These are phyloP conservation scores for Bullera alba DNA, from an alignment of 768 basidiomycete species.

Conservation along the genomic window DNA sequence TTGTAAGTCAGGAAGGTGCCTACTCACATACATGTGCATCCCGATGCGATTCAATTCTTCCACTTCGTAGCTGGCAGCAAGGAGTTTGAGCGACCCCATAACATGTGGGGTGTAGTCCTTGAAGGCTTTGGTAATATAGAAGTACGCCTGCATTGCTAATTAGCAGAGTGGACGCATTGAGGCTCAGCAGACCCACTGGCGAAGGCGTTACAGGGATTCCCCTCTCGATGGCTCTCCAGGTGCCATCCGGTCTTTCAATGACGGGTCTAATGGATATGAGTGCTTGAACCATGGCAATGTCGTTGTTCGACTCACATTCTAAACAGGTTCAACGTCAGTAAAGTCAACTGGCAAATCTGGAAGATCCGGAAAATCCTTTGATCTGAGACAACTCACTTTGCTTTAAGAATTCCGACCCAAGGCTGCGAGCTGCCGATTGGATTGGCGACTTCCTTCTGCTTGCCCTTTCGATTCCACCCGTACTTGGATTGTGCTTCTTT, in stretches of 20 bases:
- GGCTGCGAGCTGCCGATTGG: conserved; percentile 38
- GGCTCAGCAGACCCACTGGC: conserved; percentile 28
- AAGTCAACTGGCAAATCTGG: not conserved
- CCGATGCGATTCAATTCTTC: conserved; percentile 52
- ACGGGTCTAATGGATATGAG: conserved; percentile 59
- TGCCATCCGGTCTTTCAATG: conserved; percentile 59
- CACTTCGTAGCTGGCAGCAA: conserved; percentile 45
- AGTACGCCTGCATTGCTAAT: conserved; percentile 58
- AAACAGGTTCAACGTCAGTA: not conserved
- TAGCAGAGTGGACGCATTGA: not conserved
- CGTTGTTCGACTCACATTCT: conserved; percentile 49
- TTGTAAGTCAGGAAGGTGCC: not conserved
- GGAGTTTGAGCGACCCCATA: conserved; percentile 54
- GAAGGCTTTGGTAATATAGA: conserved; percentile 73
- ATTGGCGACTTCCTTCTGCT: conserved; percentile 5
- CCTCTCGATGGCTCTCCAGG: conserved; percentile 77
- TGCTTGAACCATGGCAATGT: too few relatives aligned
- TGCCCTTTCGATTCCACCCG: conserved; percentile 3
- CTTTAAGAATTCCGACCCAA: conserved; percentile 62
- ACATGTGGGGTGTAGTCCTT: conserved; percentile 70
- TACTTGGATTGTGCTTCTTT: not conserved
- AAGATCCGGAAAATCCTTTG: not conserved
- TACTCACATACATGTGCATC: conserved; percentile 63
- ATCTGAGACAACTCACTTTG: conserved; percentile 21
- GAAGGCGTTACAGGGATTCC: conserved; percentile 64